Evolutionary conservation across 257 asterid species (phyloP), one percentile per base, ranked within the genome.

Genomic region (Euphrasia confusa): DNA sequence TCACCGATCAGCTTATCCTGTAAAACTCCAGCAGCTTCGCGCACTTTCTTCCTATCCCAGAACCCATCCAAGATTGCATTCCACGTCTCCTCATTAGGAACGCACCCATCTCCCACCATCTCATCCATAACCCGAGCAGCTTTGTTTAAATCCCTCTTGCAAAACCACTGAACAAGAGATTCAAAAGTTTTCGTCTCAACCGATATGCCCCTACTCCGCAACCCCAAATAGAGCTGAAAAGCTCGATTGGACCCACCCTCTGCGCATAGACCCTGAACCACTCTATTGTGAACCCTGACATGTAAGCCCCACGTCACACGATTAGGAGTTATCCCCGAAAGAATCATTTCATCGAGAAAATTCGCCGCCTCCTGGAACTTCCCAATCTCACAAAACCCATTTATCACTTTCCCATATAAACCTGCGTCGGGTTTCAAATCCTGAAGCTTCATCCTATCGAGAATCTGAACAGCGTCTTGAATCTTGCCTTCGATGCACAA

Each of bases 351-450:
- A 73, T 87, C 97, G 14, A 93, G 94, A 61, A 84, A 85, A 71
- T 82, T 84, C 28, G 96, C 90, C 9, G 97, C 99, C 77, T 82
- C 88, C 33, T 70, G 77, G 64, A 83, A 89, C 75, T 85, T 83
- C 49, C 65, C 54, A 13, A 65, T 57, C 53, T 80, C 94, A 70
- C 95, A 87, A 68, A 80, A 83, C 33, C 81, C 84, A 61, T 72
- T 74, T 27, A 87, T 78, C 27, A 93, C 63, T 72, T 89, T 89
- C 17, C 84, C 80, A 71, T 87, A 93, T 73, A 89, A 66, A 42
- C 96, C 96, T 0, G 88, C 97, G 73, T 89, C 99, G 14, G 96
- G 96, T 79, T 85, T 85, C 82, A 85, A 71, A 68, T 88, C 96
- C 78, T 87, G 96, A 54, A 93, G 89, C 87, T 89, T 87, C 89